Evolutionary conservation across 2,329 filamentous ascomycete genomes (phyloP).

Genomic region (Colletotrichum eleusines): DNA sequence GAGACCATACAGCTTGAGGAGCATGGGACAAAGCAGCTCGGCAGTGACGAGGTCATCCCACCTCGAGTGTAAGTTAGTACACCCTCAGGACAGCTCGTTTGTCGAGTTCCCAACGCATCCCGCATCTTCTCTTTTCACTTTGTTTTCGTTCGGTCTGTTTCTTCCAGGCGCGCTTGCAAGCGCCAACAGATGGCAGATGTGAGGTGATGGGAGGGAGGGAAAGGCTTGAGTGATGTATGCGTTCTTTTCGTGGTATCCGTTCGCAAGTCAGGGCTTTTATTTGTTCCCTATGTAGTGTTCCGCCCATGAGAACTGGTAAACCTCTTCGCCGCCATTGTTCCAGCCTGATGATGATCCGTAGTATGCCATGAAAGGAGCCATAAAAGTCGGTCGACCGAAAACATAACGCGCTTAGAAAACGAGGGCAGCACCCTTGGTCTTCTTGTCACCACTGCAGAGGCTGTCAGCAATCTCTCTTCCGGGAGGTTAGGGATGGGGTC

Average conservation of each 20-base stretch:
- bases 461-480: constrained; percentile 15
- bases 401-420: constrained; percentile 87
- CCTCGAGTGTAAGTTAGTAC: constrained; percentile 20
- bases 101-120: constrained; percentile 13
- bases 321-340: constrained; percentile 63
- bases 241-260: constrained; percentile 36
- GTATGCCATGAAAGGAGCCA: constrained; percentile 45
- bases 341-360: constrained; percentile 47
- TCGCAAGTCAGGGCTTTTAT: constrained; percentile 49
- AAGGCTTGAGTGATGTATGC: constrained; percentile 17
- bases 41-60: constrained; percentile 30
- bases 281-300: constrained; percentile 60
- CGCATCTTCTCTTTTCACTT: constrained; percentile 34
- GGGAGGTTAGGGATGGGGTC: background rate
- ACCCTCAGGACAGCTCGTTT: constrained; percentile 36
- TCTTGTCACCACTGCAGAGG: constrained; percentile 94
- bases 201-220: constrained; percentile 14
- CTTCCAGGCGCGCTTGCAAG: constrained; percentile 24
- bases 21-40: constrained; percentile 6
- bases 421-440: constrained; percentile 99
- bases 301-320: constrained; percentile 59
- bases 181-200: constrained; percentile 18
- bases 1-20: constrained; percentile 18
- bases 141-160: constrained; percentile 21
- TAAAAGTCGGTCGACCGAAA: constrained; percentile 44